These are phyloP conservation scores for Suillus placidus DNA, from an alignment of 768 basidiomycete genomes.

Conservation along the genomic window DNA sequence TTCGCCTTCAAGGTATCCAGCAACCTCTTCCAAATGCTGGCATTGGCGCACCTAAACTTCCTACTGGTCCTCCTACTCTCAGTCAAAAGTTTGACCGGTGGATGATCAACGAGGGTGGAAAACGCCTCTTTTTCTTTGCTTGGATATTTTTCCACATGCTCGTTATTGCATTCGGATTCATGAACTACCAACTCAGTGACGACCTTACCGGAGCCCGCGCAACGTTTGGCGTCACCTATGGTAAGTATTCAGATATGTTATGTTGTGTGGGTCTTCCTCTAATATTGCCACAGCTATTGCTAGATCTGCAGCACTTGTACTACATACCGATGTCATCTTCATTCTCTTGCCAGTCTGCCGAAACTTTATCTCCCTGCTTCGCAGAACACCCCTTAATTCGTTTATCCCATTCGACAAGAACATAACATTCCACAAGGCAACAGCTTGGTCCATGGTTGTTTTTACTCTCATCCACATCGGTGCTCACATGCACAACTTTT, in stretches of 20 bases:
- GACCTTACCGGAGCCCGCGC: slow-evolving; percentile 67
- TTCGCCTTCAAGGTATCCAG: slow-evolving; percentile 84
- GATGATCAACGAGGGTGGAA: slow-evolving; percentile 94
- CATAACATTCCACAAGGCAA: slow-evolving; percentile 87
- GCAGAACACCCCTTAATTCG: slow-evolving; percentile 82
- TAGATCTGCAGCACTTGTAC: slow-evolving; percentile 83
- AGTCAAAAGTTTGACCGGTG: slow-evolving; percentile 63
- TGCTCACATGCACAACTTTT: slow-evolving; percentile 89
- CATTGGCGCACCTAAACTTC: slow-evolving; percentile 23
- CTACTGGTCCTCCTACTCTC: slow-evolving; percentile 42
- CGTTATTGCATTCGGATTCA: slow-evolving; percentile 73
- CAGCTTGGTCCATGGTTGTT: slow-evolving; percentile 87
- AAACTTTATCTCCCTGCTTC: slow-evolving; percentile 88
- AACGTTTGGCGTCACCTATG: slow-evolving; percentile 75
- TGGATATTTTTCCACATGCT: slow-evolving; percentile 84
- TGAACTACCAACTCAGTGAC: slow-evolving; percentile 82
- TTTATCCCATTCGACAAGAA: slow-evolving; percentile 94
- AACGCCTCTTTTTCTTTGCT: slow-evolving; percentile 72
- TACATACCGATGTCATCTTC: slow-evolving; percentile 90
- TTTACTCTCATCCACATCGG: slow-evolving; percentile 75
- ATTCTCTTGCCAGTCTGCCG: slow-evolving; percentile 95
- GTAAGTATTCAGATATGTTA: slow-evolving; percentile 44
- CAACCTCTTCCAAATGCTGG: slow-evolving; percentile 47
- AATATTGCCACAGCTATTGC: slow-evolving; percentile 64
- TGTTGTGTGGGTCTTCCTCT: not conserved